Base-by-base conservation (phyloP, 768 basidiomycete genomes). In the Amanita inopinata region DNA sequence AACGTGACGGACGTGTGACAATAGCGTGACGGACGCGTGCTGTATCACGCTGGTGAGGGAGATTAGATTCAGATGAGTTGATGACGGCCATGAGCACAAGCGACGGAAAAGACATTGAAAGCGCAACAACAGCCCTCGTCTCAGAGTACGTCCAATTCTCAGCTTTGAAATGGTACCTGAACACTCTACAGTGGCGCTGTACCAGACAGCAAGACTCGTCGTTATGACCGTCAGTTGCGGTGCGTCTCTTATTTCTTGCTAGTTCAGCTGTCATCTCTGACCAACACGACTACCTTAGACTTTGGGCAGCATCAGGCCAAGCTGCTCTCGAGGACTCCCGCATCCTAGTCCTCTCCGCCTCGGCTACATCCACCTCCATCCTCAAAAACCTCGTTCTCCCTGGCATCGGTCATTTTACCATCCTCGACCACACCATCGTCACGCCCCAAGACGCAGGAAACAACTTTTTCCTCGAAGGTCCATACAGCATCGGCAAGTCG, bases 381-480 rank as follows among this genome's bases (percentile, higher is more conserved):
- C 72, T 99, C 43, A 98, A 99, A 72, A 98, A 98, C 56, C 81
- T 98, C 47, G 91, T 98, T 28, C 76, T 98, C 5, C 96, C 96
- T 2, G 94, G 94, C 5, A 79, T 97, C 50, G 90, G 93, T n/a
- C 78, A 86, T 56, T 98, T 96, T 59, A 94, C 93, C 36, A 76
- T 98, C 58, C 75, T 96, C 46, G 91, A 93, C 55, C 62, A 73
- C 17, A 56, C 61, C 2, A 42, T 58, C 28, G 81, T 82, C 20
- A 70, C 78, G 0, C 69, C 78, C 1, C 74, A 79, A 44, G 93
- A 98, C 53, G 80, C 90, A 0, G 92, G 92, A 0, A 89, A 91
- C 69, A 98, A 98, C 66, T 99, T 99, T 67, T 99, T 98, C 65
- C 69, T 99, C 18, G 76, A 84, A 30, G 83, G 79, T 0, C 60